Evolutionary conservation across 148 eudicot species (phyloP).

Genomic region (Heliosperma pusillum): DNA sequence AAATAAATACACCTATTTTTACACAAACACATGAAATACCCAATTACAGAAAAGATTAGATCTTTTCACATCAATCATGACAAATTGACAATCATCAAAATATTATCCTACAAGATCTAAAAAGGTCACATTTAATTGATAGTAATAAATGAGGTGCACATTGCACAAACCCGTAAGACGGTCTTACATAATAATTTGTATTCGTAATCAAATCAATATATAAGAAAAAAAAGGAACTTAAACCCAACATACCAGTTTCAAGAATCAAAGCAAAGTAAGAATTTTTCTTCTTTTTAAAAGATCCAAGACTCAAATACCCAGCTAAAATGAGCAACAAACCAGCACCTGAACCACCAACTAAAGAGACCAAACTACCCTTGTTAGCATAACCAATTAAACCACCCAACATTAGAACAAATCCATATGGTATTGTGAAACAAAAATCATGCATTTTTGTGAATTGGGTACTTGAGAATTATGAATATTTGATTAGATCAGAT

Average conservation of each 20-base stretch:
- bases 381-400: slow-evolving; percentile 70
- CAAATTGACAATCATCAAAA: too few species aligned
- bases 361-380: slow-evolving; percentile 79
- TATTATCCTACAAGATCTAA: not conserved
- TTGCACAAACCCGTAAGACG: not conserved
- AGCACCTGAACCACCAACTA: slow-evolving; percentile 79
- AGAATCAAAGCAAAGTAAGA: slow-evolving; percentile 70
- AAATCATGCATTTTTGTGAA: slow-evolving; percentile 82
- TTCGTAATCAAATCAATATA: not conserved
- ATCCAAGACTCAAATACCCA: slow-evolving; percentile 73
- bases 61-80: not conserved
- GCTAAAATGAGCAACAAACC: slow-evolving; percentile 82
- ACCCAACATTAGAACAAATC: slow-evolving; percentile 59
- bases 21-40: not conserved
- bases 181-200: not conserved
- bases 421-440: slow-evolving; percentile 98
- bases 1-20: not conserved
- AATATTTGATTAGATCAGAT: slow-evolving; percentile 13
- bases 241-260: slow-evolving; percentile 71
- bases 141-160: too few species aligned
- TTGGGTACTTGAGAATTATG: slow-evolving; percentile 22
- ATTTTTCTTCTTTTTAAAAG: slow-evolving; percentile 65
- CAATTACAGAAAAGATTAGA: not conserved
- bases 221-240: too few species aligned
- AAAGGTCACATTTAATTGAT: too few species aligned